Evolutionary conservation across 805 yeast genomes (phyloP).

Genomic region (Nakazawaea sp.): DNA sequence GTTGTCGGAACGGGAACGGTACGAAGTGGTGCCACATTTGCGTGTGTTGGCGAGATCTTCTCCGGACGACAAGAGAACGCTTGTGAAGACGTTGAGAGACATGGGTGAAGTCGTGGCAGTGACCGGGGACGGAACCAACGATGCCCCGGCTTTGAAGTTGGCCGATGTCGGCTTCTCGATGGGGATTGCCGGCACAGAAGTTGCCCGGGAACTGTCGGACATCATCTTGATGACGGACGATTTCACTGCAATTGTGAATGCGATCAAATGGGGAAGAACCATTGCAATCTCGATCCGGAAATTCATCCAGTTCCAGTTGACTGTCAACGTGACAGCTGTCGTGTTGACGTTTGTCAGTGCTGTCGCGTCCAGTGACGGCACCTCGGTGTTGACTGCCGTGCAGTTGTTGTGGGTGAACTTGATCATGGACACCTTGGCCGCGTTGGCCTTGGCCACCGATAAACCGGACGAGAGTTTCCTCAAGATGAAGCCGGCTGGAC

Average conservation of each 20-base stretch:
- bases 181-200: conserved; percentile 99
- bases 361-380: conserved; percentile 70
- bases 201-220: conserved; percentile 96
- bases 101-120: conserved; percentile 96
- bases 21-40: conserved; percentile 59
- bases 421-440: conserved; percentile 98
- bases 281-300: conserved; percentile 92
- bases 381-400: conserved; percentile 92
- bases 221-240: conserved; percentile 91
- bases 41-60: conserved; percentile 89
- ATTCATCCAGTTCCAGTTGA: conserved; percentile 92
- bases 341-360: conserved; percentile 90
- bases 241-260: conserved; percentile 90
- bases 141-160: conserved; percentile 93
- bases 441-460: conserved; percentile 95
- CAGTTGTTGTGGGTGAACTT: conserved; percentile 96
- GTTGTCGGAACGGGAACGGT: conserved; percentile 49
- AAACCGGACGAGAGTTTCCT: conserved; percentile 83
- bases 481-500: conserved; percentile 77
- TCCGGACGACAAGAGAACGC: conserved; percentile 88
- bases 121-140: conserved; percentile 99
- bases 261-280: conserved; percentile 98
- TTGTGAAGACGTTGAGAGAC: conserved; percentile 73
- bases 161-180: conserved; percentile 98
- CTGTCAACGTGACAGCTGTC: conserved; percentile 97